phyloP scores from a whole-genome alignment of 2,329 filamentous ascomycete species.

The Claviceps africana region DNA sequence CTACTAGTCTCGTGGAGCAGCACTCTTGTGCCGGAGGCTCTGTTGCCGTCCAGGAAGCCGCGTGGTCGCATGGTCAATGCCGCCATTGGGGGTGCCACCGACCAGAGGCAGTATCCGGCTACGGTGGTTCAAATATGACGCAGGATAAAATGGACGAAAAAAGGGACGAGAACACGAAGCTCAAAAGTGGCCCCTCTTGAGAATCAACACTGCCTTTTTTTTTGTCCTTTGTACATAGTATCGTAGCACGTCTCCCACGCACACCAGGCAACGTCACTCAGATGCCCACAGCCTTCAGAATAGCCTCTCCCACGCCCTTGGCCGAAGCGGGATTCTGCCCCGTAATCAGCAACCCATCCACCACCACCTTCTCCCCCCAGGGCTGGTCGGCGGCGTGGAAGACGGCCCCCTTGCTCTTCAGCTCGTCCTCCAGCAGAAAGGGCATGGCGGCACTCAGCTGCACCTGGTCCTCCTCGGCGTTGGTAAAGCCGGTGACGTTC shows the following conservation, averaged over 20 bases:
- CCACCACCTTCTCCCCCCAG: conserved; percentile 34
- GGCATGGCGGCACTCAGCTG: conserved; percentile 40
- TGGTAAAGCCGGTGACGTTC: conserved; percentile 47
- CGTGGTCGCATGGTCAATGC: not conserved
- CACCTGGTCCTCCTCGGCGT: conserved; percentile 39
- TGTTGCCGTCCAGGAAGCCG: not conserved
- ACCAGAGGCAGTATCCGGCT: not conserved
- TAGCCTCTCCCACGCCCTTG: conserved; percentile 34
- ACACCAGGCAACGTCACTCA: not conserved
- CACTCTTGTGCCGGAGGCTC: not conserved
- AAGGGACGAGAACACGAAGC: not conserved
- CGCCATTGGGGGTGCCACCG: not conserved
- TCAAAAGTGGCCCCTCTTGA: not conserved
- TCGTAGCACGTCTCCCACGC: not conserved
- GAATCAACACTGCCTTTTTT: not conserved
- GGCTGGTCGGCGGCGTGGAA: conserved; percentile 41
- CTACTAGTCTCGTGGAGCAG: not conserved
- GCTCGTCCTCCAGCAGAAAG: conserved; percentile 41
- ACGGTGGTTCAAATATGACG: not conserved
- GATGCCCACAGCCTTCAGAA: conserved; percentile 30
- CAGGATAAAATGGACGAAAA: not conserved
- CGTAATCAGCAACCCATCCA: conserved; percentile 39
- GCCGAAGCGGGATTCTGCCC: conserved; percentile 45
- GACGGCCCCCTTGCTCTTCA: conserved; percentile 37
- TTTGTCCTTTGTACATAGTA: not conserved